phyloP scores from a whole-genome alignment of 345 rosid species.

The Erysimum cheiranthoides region DNA sequence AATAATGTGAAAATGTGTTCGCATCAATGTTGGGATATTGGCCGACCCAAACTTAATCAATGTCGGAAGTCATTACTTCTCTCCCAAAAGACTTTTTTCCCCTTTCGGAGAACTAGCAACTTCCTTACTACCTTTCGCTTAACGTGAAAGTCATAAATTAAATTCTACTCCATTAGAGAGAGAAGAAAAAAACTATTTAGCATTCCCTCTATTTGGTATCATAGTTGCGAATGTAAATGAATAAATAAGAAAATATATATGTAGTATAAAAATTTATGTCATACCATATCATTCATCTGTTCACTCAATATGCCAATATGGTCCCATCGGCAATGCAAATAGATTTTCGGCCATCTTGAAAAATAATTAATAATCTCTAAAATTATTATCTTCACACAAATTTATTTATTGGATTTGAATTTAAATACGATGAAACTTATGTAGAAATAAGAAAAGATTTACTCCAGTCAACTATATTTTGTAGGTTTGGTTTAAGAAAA shows the following conservation, averaged over 20 bases:
- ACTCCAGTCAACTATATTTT: background rate
- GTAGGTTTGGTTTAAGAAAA: background rate
- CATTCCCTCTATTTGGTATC: background rate
- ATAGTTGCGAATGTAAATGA: too few relatives aligned
- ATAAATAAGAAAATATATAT: too few relatives aligned
- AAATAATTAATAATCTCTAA: too few relatives aligned
- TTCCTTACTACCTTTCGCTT: constrained; percentile 14
- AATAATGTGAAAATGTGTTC: constrained; percentile 44
- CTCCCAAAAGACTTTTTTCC: constrained; percentile 28
- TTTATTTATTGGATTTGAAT: background rate
- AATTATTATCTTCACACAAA: too few relatives aligned
- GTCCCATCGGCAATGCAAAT: too few relatives aligned
- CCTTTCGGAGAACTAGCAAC: constrained; percentile 12
- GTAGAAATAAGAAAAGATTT: background rate
- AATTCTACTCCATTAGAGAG: background rate
- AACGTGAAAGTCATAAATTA: constrained; percentile 27
- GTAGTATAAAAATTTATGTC: too few relatives aligned
- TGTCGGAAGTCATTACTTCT: constrained; percentile 54
- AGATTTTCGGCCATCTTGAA: too few relatives aligned
- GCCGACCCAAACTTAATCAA: constrained; percentile 63
- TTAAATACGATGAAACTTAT: background rate
- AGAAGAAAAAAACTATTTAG: background rate
- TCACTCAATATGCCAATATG: too few relatives aligned
- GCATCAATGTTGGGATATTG: constrained; percentile 64
- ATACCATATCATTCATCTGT: too few relatives aligned